phyloP scores from a whole-genome alignment of 768 basidiomycete genomes.

The Hypsizygus marmoreus region DNA sequence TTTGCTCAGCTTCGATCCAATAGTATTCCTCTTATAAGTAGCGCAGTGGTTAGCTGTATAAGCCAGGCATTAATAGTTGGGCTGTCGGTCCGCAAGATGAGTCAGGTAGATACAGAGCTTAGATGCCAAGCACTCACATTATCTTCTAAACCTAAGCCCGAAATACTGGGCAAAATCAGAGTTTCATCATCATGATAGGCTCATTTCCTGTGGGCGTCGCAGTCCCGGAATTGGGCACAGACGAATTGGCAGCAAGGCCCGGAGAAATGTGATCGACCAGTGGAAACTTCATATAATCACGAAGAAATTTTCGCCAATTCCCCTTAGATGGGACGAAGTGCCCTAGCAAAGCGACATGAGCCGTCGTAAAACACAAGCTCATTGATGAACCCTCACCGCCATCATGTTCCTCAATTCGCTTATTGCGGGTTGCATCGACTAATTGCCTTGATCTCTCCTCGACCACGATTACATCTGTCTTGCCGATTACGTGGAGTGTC shows the following conservation, averaged over 20 bases:
- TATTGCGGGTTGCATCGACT: slow-evolving; percentile 52
- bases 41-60: too few relatives aligned
- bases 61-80: too few relatives aligned
- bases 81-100: background rate
- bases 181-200: slow-evolving; percentile 26
- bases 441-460: slow-evolving; percentile 66
- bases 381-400: slow-evolving; percentile 67
- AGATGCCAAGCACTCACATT: background rate
- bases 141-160: background rate
- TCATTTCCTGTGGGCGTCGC: slow-evolving; percentile 41
- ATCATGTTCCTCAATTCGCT: slow-evolving; percentile 73
- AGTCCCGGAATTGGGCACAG: slow-evolving; percentile 47
- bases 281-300: slow-evolving; percentile 62
- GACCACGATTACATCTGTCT: slow-evolving; percentile 71
- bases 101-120: background rate
- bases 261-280: slow-evolving; percentile 49
- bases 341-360: slow-evolving; percentile 40
- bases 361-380: background rate
- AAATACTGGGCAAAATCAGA: slow-evolving; percentile 13
- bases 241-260: slow-evolving; percentile 22
- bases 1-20: background rate
- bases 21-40: background rate
- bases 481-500: slow-evolving; percentile 79
- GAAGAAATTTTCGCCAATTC: slow-evolving; percentile 75
- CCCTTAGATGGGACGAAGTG: slow-evolving; percentile 84